Percentiles rank a stretch among this genome's conserved stretches.
These are phyloP conservation scores for Termitomyces sp. DNA, from an alignment of 768 basidiomycete species.

Conservation along the genomic window DNA sequence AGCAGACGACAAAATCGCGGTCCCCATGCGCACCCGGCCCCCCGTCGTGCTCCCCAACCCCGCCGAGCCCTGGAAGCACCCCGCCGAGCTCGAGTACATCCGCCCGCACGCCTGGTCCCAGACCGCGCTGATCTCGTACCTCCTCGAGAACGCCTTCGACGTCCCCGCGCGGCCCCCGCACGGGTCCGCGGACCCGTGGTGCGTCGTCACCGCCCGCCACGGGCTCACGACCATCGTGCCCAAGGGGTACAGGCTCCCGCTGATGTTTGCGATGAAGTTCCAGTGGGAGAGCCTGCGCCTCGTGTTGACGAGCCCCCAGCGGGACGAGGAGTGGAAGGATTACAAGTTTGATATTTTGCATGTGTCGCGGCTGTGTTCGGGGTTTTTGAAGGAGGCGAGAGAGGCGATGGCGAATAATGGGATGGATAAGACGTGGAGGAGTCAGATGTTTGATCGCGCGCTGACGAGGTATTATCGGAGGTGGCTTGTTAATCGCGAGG, in stretches of 20 bases:
- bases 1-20: background rate
- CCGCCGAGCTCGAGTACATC: slow-evolving; percentile 36
- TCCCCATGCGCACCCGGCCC: background rate
- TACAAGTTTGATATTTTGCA: slow-evolving; percentile 42
- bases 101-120: slow-evolving; percentile 28
- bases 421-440: slow-evolving; percentile 35
- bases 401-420: slow-evolving; percentile 22
- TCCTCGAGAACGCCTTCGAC: slow-evolving; percentile 31
- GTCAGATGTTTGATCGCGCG: slow-evolving; percentile 38
- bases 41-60: background rate
- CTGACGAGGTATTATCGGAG: slow-evolving; percentile 37
- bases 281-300: slow-evolving; percentile 40
- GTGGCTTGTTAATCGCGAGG: slow-evolving; percentile 38
- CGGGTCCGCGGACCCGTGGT: slow-evolving; percentile 15
- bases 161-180: slow-evolving; percentile 26
- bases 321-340: slow-evolving; percentile 36
- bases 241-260: slow-evolving; percentile 36
- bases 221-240: slow-evolving; percentile 26
- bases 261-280: slow-evolving; percentile 44
- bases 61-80: slow-evolving; percentile 32
- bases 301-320: slow-evolving; percentile 30
- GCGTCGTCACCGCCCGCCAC: slow-evolving; percentile 13
- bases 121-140: slow-evolving; percentile 28
- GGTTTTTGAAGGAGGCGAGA: slow-evolving; percentile 31
- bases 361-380: slow-evolving; percentile 33